phyloP scores from a whole-genome alignment of 306 rosid genomes.

The Notholithocarpus densiflorus region DNA sequence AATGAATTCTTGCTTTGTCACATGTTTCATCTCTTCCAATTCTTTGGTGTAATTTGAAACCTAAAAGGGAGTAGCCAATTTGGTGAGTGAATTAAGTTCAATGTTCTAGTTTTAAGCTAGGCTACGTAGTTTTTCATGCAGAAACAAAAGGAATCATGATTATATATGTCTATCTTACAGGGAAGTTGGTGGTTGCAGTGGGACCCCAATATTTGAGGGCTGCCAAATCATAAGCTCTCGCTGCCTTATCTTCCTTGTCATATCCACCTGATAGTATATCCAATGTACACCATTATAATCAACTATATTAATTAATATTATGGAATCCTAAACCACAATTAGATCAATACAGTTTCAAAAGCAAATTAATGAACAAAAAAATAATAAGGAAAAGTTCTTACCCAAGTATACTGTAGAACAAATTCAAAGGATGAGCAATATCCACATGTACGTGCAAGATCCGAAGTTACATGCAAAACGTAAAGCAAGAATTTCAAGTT shows the following conservation, averaged over 20 bases:
- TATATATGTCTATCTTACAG: slow-evolving; percentile 43
- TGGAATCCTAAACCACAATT: neutral
- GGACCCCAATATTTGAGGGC: slow-evolving; percentile 98
- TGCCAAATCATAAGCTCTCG: slow-evolving; percentile 98
- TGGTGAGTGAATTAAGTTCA: neutral
- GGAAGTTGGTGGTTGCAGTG: slow-evolving; percentile 89
- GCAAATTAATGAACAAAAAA: neutral
- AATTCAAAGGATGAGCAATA: slow-evolving; percentile 31
- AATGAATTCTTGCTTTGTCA: slow-evolving; percentile 91
- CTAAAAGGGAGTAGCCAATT: slow-evolving; percentile 28
- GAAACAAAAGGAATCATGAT: neutral
- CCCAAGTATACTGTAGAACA: slow-evolving; percentile 82
- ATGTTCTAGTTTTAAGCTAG: neutral
- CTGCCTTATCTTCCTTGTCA: slow-evolving; percentile 98
- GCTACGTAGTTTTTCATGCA: neutral
- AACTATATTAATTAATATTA: slow-evolving; percentile 1
- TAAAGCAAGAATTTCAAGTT: slow-evolving; percentile 37
- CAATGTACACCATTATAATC: neutral
- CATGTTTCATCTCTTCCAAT: slow-evolving; percentile 86
- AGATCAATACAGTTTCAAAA: slow-evolving; percentile 4
- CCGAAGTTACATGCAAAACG: slow-evolving; percentile 63
- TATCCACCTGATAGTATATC: slow-evolving; percentile 75
- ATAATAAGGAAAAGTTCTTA: slow-evolving; percentile 32
- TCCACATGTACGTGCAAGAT: slow-evolving; percentile 30
- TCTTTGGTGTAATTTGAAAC: slow-evolving; percentile 68